These are phyloP conservation scores for Pleurostoma richardsiae DNA, from an alignment of 2,329 filamentous ascomycete species.

Conservation along the genomic window DNA sequence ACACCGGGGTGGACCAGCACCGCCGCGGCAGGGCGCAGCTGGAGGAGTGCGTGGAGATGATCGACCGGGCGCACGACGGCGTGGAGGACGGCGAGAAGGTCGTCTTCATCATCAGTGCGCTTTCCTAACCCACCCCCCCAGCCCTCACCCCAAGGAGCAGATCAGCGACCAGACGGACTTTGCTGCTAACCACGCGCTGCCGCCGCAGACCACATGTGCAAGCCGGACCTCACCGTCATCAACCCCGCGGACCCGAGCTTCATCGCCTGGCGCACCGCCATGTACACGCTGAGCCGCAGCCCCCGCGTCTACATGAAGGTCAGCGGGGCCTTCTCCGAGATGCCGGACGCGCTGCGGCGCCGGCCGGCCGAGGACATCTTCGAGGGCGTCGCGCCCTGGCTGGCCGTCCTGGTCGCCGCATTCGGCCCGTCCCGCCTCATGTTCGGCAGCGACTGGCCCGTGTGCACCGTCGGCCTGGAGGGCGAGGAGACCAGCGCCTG, in stretches of 20 bases:
- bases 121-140: not conserved
- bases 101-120: constrained; percentile 65
- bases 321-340: constrained; percentile 80
- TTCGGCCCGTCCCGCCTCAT: constrained; percentile 73
- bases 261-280: constrained; percentile 62
- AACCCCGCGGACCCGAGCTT: constrained; percentile 56
- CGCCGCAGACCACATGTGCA: constrained; percentile 75
- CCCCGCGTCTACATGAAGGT: constrained; percentile 80
- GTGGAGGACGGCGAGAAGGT: constrained; percentile 56
- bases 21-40: constrained; percentile 70
- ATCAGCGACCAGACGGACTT: not conserved
- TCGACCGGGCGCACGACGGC: constrained; percentile 59
- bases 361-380: constrained; percentile 53
- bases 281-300: constrained; percentile 62
- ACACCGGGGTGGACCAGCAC: constrained; percentile 78
- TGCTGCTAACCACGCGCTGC: not conserved
- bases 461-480: constrained; percentile 60
- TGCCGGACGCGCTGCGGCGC: constrained; percentile 51
- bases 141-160: no score
- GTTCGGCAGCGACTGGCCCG: constrained; percentile 93
- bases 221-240: constrained; percentile 68
- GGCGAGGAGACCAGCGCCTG: constrained; percentile 56
- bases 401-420: constrained; percentile 63
- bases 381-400: constrained; percentile 62
- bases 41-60: constrained; percentile 66